A percentile compares a stretch with the other conserved stretches of the same genome.
Conservation (phyloP, 202 grass and related monocot species). For the Cymbopogon flexuosus region DNA sequence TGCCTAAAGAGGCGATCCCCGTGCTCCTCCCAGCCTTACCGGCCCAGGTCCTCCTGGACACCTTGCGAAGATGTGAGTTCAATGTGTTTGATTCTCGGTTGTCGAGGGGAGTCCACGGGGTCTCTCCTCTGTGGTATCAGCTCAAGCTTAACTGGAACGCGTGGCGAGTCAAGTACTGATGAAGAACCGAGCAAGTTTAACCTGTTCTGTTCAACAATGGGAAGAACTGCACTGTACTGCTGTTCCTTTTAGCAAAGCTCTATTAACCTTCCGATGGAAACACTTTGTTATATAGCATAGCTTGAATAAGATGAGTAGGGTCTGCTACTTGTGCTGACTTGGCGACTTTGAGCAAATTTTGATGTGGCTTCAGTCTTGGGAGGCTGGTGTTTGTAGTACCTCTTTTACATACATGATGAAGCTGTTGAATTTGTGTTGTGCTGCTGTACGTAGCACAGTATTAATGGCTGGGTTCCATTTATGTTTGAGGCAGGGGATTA, state of each 20-base stretch:
- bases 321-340: not conserved
- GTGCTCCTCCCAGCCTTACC: conserved; percentile 77
- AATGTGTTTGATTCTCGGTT: conserved; percentile 77
- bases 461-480: not conserved
- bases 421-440: conserved; percentile 14
- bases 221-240: not conserved
- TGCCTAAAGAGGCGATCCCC: conserved; percentile 45
- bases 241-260: not conserved
- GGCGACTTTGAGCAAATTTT: not conserved
- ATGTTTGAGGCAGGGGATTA: not conserved
- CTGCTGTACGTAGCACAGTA: not conserved
- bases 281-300: not conserved
- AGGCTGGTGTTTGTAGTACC: not conserved
- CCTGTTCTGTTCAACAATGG: not conserved
- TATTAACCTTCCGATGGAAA: not conserved
- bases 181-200: not conserved
- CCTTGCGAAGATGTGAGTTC: conserved; percentile 52
- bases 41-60: conserved; percentile 63
- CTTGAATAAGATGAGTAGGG: not conserved
- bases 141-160: conserved; percentile 79
- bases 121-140: conserved; percentile 81
- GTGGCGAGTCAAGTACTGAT: conserved; percentile 63
- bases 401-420: not conserved
- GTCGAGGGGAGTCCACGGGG: conserved; percentile 61
- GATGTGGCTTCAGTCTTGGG: not conserved